A percentile compares a stretch with the other conserved stretches of the same genome.
Conservation (phyloP, 495 filamentous ascomycete species). For the Penicillium roqueforti region DNA sequence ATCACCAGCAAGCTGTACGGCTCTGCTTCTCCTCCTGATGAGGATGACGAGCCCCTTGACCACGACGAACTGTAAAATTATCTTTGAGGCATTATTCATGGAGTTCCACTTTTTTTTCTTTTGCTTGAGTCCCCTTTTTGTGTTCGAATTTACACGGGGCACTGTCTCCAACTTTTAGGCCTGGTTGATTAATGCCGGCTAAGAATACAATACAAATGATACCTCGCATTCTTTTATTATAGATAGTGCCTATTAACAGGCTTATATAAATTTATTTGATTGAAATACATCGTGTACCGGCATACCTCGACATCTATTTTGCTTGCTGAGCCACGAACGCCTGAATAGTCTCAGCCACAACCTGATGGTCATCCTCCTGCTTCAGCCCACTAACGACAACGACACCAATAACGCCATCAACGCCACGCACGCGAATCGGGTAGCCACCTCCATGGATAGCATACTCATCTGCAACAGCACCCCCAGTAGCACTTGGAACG, state of each 20-base stretch:
- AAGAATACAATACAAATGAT: slow-evolving; percentile 32
- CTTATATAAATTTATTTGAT: background rate
- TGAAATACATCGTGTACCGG: too few relatives aligned
- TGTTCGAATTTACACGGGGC: slow-evolving; percentile 15
- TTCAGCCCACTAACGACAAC: slow-evolving; percentile 72
- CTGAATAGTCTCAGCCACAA: slow-evolving; percentile 62
- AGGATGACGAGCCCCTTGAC: slow-evolving; percentile 65
- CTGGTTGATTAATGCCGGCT: slow-evolving; percentile 13
- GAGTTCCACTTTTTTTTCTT: slow-evolving; percentile 36
- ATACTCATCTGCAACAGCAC: slow-evolving; percentile 54
- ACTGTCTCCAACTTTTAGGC: slow-evolving; percentile 14
- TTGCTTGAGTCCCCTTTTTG: slow-evolving; percentile 21
- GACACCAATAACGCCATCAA: slow-evolving; percentile 68
- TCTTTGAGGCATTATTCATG: slow-evolving; percentile 40
- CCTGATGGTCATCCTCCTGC: slow-evolving; percentile 73
- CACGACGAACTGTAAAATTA: slow-evolving; percentile 89
- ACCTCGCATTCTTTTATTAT: slow-evolving; percentile 15
- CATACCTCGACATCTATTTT: background rate
- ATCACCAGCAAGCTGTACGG: slow-evolving; percentile 98
- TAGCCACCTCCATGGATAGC: slow-evolving; percentile 72
- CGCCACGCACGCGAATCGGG: slow-evolving; percentile 62
- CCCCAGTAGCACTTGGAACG: slow-evolving; percentile 37
- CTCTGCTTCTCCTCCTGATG: slow-evolving; percentile 54
- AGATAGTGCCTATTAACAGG: background rate
- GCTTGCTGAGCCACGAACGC: slow-evolving; percentile 35